Percentiles rank a stretch among this genome's conserved stretches.
Evolutionary conservation across 1,139 yeast genomes (phyloP).

Genomic region (Sugiyamaella novakii): DNA sequence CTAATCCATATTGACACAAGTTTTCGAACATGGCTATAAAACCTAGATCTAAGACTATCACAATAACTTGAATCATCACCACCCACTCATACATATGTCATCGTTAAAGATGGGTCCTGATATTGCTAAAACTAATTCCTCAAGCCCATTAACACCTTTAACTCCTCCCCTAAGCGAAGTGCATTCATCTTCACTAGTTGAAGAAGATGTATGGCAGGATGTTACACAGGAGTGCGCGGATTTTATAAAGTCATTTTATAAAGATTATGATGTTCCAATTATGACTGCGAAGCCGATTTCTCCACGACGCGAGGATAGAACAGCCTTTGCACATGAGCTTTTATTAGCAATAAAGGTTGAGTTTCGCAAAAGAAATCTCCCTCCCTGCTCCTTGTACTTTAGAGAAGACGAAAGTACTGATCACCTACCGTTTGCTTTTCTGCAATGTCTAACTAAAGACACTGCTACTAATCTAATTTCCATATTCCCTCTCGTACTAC

Average conservation of each 20-base stretch:
- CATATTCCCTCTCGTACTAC: background rate
- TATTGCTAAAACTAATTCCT: background rate
- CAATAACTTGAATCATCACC: no score
- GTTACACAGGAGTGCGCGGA: background rate
- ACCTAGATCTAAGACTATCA: no score
- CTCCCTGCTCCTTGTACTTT: background rate
- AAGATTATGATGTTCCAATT: background rate
- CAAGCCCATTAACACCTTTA: background rate
- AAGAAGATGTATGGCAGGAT: background rate
- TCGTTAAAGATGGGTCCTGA: background rate
- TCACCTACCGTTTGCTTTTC: background rate
- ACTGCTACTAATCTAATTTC: background rate
- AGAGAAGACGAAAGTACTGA: background rate
- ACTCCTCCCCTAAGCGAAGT: background rate
- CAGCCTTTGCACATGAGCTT: background rate
- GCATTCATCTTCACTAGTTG: background rate
- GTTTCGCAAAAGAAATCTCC: background rate
- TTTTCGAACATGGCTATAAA: no score
- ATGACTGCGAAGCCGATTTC: background rate
- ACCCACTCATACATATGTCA: no score
- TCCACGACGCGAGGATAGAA: background rate
- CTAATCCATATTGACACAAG: no score
- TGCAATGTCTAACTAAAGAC: background rate
- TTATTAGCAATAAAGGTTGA: background rate
- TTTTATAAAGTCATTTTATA: background rate